A percentile compares a stretch with the other conserved stretches of the same genome.
phyloP scores from a whole-genome alignment of 352 stramenopile species.

The Thalassiosira mediterranea region DNA sequence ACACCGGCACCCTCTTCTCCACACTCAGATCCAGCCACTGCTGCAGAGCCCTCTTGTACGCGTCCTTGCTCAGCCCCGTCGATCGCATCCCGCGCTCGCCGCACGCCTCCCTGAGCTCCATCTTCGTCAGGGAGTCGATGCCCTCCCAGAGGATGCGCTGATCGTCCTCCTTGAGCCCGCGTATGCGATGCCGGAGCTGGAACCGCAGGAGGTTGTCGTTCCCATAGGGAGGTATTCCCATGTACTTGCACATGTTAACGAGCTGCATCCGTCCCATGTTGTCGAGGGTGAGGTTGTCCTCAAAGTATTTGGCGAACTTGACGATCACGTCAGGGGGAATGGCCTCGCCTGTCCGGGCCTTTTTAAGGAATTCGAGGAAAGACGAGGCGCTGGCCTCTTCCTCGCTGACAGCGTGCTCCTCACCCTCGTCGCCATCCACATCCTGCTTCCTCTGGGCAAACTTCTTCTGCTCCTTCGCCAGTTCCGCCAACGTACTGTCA shows the following conservation, averaged over 20 bases:
- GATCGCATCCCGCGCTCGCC: constrained; percentile 97
- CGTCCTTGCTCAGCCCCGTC: constrained; percentile 94
- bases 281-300: constrained; percentile 98
- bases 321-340: constrained; percentile 85
- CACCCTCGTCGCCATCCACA: constrained; percentile 36
- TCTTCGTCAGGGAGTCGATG: constrained; percentile 95
- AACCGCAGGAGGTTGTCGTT: constrained; percentile 96
- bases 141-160: constrained; percentile 99
- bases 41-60: constrained; percentile 93
- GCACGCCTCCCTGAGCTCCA: constrained; percentile 94
- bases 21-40: constrained; percentile 98
- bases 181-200: constrained; percentile 92
- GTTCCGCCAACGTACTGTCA: constrained; percentile 87
- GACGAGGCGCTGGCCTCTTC: constrained; percentile 66
- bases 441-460: constrained; percentile 54
- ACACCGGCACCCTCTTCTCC: constrained; percentile 98
- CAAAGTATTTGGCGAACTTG: constrained; percentile 92
- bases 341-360: constrained; percentile 79
- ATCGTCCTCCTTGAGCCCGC: constrained; percentile 96
- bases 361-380: constrained; percentile 86
- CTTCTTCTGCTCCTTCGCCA: constrained; percentile 87
- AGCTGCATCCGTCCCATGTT: constrained; percentile 97
- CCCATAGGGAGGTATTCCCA: constrained; percentile 95
- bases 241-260: constrained; percentile 96
- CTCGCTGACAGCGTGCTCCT: constrained; percentile 38